A percentile compares a stretch with the other conserved stretches of the same genome.
Evolutionary conservation across 1,284 basidiomycete genomes (phyloP).

Genomic region (Heterobasidion irregulare): DNA sequence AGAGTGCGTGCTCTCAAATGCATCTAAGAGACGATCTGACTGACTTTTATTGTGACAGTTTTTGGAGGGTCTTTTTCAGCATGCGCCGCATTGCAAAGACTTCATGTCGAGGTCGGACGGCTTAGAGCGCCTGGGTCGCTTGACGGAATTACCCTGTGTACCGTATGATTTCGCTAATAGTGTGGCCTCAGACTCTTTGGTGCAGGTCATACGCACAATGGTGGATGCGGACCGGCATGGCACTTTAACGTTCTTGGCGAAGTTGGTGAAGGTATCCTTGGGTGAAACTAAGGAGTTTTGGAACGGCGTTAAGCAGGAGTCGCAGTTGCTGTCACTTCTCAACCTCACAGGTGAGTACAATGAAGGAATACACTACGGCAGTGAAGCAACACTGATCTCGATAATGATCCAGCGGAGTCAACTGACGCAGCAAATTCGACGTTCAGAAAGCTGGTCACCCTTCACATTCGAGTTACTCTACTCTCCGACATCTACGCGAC

Average conservation of each 20-base stretch:
- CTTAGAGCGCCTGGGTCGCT: constrained; percentile 64
- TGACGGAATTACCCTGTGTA: constrained; percentile 81
- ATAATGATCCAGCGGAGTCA: constrained; percentile 30
- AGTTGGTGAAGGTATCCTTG: constrained; percentile 67
- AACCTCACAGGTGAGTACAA: constrained; percentile 36
- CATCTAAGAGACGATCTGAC: constrained; percentile 1
- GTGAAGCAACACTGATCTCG: constrained; percentile 4
- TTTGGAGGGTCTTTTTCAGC: constrained; percentile 91
- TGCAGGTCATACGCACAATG: constrained; percentile 84
- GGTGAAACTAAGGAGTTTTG: constrained; percentile 70
- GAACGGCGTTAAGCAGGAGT: constrained; percentile 40
- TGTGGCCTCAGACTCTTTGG: constrained; percentile 75
- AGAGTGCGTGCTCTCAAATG: constrained; percentile 34
- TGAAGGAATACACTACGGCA: neutral
- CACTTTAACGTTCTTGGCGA: constrained; percentile 66
- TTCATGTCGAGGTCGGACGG: constrained; percentile 78
- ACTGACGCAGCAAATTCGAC: constrained; percentile 47
- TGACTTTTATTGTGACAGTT: constrained; percentile 43
- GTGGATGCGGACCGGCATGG: constrained; percentile 79
- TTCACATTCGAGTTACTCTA: constrained; percentile 76
- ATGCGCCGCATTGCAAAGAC: constrained; percentile 82
- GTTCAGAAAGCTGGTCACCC: constrained; percentile 72
- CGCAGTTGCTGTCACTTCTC: constrained; percentile 55
- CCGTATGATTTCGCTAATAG: constrained; percentile 88
- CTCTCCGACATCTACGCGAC: constrained; percentile 86